Evolutionary conservation across 495 filamentous ascomycete species (phyloP), one percentile per base, ranked within the genome.

Genomic region (Bombardia bombarda): DNA sequence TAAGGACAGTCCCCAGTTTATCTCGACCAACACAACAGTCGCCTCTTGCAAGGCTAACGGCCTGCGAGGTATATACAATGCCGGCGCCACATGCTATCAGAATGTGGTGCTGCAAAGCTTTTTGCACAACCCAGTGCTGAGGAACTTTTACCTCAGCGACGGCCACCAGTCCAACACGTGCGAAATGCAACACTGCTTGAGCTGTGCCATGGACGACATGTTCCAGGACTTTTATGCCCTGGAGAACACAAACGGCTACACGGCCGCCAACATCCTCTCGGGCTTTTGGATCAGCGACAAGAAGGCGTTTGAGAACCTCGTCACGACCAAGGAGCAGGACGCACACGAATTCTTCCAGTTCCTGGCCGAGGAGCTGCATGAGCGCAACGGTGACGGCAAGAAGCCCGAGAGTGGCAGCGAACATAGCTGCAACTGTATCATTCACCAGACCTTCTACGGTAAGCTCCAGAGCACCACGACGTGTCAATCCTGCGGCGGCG

Each of bases 301-400:
- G 57, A 68, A 70, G 56, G 59, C 61, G 4, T 67, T 70, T 18
- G 67, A 89, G 71, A 77, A 83, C n/a, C 73, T 95, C 20, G 84
- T 87, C 8, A 87, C 87, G n/a, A 89, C 90, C 53, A 82, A 86
- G 46, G 87, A 95, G 62, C 90, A 95, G 64, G 90, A 96, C 57
- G 87, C 89, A 1, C 89, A 96, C 58, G 90, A 96, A 56, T 96
- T 90, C 61, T 87, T 94, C 66, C 86, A 92, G 57, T 94, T 93
- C 56, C 73, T 96, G 4, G 79, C 90, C 26, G 87, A 94, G 61
- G 79, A 87, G 54, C 74, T 96, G 1, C 89, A 95, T 45, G 69
- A 76, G 45, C 77, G 78, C 35, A 84, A 82, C 53, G 72, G 76
- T 3, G 74, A 75, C 40, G 73, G 72, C 23, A 71, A 69, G 50